Conservation (phyloP, 1,284 basidiomycete genomes). For the Naganishia sp. region DNA sequence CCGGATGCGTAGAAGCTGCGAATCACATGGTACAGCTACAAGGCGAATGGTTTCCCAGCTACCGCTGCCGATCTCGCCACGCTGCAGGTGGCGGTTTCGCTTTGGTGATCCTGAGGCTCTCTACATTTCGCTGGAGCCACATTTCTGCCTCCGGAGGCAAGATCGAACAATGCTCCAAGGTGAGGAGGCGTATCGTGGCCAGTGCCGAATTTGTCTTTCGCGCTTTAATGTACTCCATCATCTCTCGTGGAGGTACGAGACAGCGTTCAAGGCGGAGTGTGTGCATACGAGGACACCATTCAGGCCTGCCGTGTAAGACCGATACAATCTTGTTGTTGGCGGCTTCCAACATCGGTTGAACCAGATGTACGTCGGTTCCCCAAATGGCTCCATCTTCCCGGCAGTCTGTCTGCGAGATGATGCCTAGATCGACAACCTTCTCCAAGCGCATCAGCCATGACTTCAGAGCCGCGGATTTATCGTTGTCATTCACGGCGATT, state of each 20-base stretch:
- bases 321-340: constrained; percentile 17
- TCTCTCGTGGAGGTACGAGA: constrained; percentile 7
- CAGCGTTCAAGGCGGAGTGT: constrained; percentile 17
- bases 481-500: constrained; percentile 11
- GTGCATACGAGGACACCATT: constrained; percentile 24
- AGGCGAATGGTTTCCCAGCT: background rate
- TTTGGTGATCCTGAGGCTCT: constrained; percentile 11
- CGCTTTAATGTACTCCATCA: constrained; percentile 22
- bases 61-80: constrained; percentile 10
- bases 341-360: constrained; percentile 20
- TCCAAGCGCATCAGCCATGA: constrained; percentile 23
- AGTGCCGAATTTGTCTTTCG: background rate
- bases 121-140: constrained; percentile 22
- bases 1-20: too few species aligned
- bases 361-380: constrained; percentile 13
- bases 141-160: constrained; percentile 13
- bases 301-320: constrained; percentile 11
- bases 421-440: constrained; percentile 10
- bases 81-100: background rate
- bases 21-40: too few species aligned
- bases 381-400: constrained; percentile 16
- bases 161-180: constrained; percentile 13
- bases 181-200: constrained; percentile 9
- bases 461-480: constrained; percentile 12
- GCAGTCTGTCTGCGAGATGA: constrained; percentile 10